A percentile compares a stretch with the other conserved stretches of the same genome.
Evolutionary conservation across 768 basidiomycete genomes (phyloP).

Genomic region (Lactarius psammicola): DNA sequence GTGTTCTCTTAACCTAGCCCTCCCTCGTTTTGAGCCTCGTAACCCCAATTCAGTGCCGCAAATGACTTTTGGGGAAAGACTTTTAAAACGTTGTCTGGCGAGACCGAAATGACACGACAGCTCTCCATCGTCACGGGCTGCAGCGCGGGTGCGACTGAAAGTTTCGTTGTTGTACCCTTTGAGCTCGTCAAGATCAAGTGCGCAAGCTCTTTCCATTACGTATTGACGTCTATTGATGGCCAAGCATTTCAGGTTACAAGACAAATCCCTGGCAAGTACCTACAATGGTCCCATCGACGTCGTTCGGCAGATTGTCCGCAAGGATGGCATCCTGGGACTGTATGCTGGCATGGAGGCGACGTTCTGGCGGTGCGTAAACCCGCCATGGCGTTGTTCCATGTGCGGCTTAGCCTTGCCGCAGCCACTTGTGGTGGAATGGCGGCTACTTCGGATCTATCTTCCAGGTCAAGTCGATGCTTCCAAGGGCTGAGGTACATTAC

Average conservation of each 20-base stretch:
- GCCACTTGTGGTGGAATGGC: conserved; percentile 90
- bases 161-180: conserved; percentile 93
- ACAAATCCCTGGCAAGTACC: conserved; percentile 69
- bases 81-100: conserved; percentile 58
- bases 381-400: not conserved
- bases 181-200: conserved; percentile 91
- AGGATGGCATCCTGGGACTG: conserved; percentile 79
- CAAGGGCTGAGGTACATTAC: conserved; percentile 73
- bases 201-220: conserved; percentile 16
- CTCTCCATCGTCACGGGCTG: conserved; percentile 91
- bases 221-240: not conserved
- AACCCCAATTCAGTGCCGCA: conserved; percentile 46
- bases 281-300: conserved; percentile 93
- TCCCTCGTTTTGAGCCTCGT: conserved; percentile 9
- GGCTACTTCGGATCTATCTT: conserved; percentile 95
- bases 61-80: conserved; percentile 97
- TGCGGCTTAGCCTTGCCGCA: conserved; percentile 31
- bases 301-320: conserved; percentile 70
- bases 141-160: conserved; percentile 94
- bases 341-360: conserved; percentile 97
- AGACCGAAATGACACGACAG: conserved; percentile 81
- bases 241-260: conserved; percentile 63
- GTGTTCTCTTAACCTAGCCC: conserved; percentile 33
- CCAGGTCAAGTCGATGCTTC: conserved; percentile 75
- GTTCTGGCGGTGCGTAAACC: conserved; percentile 77